Base-by-base conservation (phyloP, 129 eudicot genomes). In the Dittrichia graveolens region DNA sequence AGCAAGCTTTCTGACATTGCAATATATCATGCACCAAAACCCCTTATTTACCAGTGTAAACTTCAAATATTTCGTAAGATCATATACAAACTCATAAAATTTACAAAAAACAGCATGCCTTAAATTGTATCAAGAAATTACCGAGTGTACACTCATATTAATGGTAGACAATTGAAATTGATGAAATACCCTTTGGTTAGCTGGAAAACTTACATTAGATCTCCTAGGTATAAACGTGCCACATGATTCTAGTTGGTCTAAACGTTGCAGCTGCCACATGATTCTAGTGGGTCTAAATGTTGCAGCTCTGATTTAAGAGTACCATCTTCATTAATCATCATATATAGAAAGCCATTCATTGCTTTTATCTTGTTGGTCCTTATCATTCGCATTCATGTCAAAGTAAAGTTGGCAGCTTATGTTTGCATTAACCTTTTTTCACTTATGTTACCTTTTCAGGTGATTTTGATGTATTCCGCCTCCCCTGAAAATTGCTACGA, bases 221-320 rank as follows among this genome's bases (percentile, higher is more conserved):
- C 53, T 48, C 53, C 31, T 24, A 24, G 31, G 31, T 24, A 24
- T 24, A 2, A 24, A 24, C 31, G 31, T 24, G 31, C 31, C 31
- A 24, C 31, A 24, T 24, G 31, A 24, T 24, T 0, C 31, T 24
- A 24, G 31, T 24, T 24, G 31, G 31, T 24, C 31, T 24, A 24
- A 24, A 24, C 31, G 31, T 24, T 24, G 31, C 2, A 39, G n/a
- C n/a, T n/a, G n/a, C n/a, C n/a, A n/a, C n/a, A n/a, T n/a, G n/a
- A n/a, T n/a, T n/a, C 38, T 55, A 58, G 53, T 45, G 57, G 67
- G 67, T 71, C 44, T 24, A 12, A 56, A 71, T 18, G 54, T 71
- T 69, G 38, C 15, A 14, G 38, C n/a, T 65, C 13, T 45, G 7
- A 8, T 45, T 31, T 9, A n/a, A 49, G 55, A 67, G 60, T 6